A percentile compares a stretch with the other conserved stretches of the same genome.
These are phyloP conservation scores for Stereocaulon alpinum DNA, from an alignment of 495 filamentous ascomycete species.

Conservation along the genomic window DNA sequence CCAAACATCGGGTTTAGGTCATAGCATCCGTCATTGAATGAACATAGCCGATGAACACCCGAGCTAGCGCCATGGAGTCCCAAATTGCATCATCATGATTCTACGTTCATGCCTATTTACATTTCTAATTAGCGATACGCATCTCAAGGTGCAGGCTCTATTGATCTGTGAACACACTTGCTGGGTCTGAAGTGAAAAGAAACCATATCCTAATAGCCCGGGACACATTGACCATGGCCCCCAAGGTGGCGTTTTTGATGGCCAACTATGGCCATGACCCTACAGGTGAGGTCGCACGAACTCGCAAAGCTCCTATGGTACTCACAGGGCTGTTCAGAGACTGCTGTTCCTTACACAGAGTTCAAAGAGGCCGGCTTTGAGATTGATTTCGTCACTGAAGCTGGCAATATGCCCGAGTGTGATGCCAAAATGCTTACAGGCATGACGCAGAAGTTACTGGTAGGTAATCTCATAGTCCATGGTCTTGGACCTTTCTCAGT, in stretches of 20 bases:
- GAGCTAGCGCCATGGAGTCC: background rate
- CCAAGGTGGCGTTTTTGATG: constrained; percentile 33
- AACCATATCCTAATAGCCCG: background rate
- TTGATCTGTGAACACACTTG: background rate
- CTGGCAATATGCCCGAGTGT: constrained; percentile 37
- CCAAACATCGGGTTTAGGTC: too few relatives aligned
- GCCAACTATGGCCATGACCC: constrained; percentile 48
- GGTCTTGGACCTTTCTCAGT: background rate
- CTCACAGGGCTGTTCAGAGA: constrained; percentile 30
- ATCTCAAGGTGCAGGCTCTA: background rate
- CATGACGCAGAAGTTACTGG: constrained; percentile 42
- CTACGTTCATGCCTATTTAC: background rate
- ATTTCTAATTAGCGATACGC: background rate
- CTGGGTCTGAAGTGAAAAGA: background rate
- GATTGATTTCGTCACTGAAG: constrained; percentile 42
- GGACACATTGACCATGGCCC: background rate
- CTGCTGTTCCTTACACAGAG: constrained; percentile 38
- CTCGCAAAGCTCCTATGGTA: background rate
- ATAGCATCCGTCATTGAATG: too few relatives aligned
- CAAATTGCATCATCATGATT: background rate
- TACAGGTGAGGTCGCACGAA: constrained; percentile 30
- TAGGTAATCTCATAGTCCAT: constrained; percentile 21
- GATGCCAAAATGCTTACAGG: constrained; percentile 43
- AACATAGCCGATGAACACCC: too few relatives aligned
- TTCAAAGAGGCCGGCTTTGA: constrained; percentile 44